Conservation (phyloP, 2,329 filamentous ascomycete species). For the Trichoderma koningiopsis region DNA sequence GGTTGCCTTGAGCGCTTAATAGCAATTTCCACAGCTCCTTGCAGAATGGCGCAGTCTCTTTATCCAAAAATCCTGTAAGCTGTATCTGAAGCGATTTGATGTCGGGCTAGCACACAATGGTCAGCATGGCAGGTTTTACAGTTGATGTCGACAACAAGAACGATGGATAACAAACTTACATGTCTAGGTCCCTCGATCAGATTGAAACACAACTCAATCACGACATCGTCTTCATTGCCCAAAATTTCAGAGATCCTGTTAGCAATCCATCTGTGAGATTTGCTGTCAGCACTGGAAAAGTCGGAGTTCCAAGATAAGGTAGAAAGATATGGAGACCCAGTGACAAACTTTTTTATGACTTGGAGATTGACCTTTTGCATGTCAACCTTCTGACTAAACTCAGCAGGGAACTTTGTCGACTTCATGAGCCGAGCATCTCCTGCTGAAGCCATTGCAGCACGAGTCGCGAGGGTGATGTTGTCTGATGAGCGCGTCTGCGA, state of each 20-base stretch:
- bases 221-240: constrained; percentile 92
- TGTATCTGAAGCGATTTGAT: constrained; percentile 95
- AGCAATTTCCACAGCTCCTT: constrained; percentile 92
- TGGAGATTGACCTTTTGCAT: constrained; percentile 96
- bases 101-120: constrained; percentile 67
- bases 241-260: constrained; percentile 84
- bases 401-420: constrained; percentile 88
- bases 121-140: background rate
- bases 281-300: constrained; percentile 24
- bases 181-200: constrained; percentile 72
- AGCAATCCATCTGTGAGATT: constrained; percentile 78
- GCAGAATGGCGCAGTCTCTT: constrained; percentile 85
- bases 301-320: constrained; percentile 1
- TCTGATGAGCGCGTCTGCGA: constrained; percentile 27
- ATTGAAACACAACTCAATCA: constrained; percentile 80
- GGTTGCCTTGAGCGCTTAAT: constrained; percentile 83
- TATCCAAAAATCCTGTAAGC: constrained; percentile 91
- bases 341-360: constrained; percentile 89
- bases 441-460: constrained; percentile 69
- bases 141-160: background rate
- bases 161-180: constrained; percentile 47
- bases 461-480: constrained; percentile 10
- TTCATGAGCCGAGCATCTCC: constrained; percentile 88
- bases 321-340: background rate
- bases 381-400: constrained; percentile 95